A percentile compares a stretch with the other conserved stretches of the same genome.
These are phyloP conservation scores for Paramecium bursaria DNA, from an alignment of 73 alveolate genomes.

Conservation along the genomic window DNA sequence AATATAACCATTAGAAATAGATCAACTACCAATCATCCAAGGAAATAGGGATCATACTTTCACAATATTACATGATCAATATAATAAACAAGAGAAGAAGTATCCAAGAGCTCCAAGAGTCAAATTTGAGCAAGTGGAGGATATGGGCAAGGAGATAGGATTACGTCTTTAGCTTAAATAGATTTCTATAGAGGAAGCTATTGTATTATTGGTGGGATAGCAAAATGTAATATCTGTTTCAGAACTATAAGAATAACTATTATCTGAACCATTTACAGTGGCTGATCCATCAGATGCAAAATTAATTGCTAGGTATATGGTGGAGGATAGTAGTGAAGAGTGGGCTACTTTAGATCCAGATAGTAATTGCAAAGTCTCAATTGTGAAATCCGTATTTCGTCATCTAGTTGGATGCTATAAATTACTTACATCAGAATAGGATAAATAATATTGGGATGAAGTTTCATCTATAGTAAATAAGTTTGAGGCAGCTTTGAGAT, in stretches of 20 bases:
- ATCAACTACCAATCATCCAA: conserved; percentile 20
- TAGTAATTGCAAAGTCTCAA: conserved; percentile 3
- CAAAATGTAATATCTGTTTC: not conserved
- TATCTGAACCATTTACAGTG: conserved; percentile 36
- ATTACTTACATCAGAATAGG: conserved; percentile 36
- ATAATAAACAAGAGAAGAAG: conserved; percentile 32
- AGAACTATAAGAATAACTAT: conserved; percentile 38
- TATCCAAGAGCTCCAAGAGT: conserved; percentile 57
- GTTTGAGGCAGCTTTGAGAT: conserved; percentile 24
- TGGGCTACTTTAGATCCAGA: conserved; percentile 30
- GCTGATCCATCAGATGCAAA: conserved; percentile 62
- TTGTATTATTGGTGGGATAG: not conserved
- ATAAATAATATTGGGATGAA: conserved; percentile 50
- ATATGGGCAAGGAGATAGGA: conserved; percentile 45
- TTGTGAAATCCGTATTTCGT: conserved; percentile 50
- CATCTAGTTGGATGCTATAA: conserved; percentile 37
- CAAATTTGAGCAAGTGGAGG: conserved; percentile 40
- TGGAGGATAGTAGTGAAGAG: conserved; percentile 44
- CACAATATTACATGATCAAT: conserved; percentile 43
- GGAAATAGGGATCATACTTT: conserved; percentile 59
- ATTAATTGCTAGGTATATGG: conserved; percentile 46
- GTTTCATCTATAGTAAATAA: conserved; percentile 1
- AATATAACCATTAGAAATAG: conserved; percentile 50
- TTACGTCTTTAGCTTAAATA: conserved; percentile 28
- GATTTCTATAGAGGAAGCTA: conserved; percentile 24